These are phyloP conservation scores for Candida sanyaensis DNA, from an alignment of 1,139 yeast species.

Conservation along the genomic window DNA sequence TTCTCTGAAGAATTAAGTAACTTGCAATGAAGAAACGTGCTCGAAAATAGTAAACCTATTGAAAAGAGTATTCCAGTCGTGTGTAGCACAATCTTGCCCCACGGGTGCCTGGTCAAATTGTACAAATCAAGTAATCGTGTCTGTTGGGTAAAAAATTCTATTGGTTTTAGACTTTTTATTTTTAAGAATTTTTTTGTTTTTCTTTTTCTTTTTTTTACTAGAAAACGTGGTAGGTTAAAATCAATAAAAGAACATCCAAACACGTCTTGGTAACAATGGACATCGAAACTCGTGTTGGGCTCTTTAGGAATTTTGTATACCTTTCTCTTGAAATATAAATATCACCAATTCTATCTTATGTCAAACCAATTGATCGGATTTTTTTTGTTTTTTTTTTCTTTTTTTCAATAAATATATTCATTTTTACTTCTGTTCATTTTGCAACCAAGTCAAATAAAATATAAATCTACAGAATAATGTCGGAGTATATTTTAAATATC, in stretches of 20 bases:
- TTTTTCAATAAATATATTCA: background rate
- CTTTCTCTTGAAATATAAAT: background rate
- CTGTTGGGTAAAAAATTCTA: background rate
- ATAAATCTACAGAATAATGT: slow-evolving; percentile 8
- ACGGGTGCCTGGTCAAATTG: background rate
- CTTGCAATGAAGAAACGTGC: no score
- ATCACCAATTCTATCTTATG: background rate
- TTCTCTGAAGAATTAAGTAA: no score
- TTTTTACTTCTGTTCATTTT: background rate
- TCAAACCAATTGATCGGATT: background rate
- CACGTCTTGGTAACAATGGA: no score
- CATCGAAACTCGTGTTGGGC: no score
- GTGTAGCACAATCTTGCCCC: background rate
- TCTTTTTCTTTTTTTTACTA: no score
- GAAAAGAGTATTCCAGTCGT: background rate
- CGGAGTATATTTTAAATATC: slow-evolving; percentile 12
- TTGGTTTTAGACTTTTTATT: no score
- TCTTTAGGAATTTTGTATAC: no score
- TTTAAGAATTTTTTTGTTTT: no score
- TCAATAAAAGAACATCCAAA: no score
- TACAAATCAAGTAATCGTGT: background rate
- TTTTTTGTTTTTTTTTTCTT: background rate
- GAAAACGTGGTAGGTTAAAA: no score
- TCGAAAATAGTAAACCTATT: background rate
- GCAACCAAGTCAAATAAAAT: background rate